Evolutionary conservation across 192 early-diverging fungal species (phyloP), one percentile per base, ranked within the genome.

Genomic region (Podochytrium sp.): DNA sequence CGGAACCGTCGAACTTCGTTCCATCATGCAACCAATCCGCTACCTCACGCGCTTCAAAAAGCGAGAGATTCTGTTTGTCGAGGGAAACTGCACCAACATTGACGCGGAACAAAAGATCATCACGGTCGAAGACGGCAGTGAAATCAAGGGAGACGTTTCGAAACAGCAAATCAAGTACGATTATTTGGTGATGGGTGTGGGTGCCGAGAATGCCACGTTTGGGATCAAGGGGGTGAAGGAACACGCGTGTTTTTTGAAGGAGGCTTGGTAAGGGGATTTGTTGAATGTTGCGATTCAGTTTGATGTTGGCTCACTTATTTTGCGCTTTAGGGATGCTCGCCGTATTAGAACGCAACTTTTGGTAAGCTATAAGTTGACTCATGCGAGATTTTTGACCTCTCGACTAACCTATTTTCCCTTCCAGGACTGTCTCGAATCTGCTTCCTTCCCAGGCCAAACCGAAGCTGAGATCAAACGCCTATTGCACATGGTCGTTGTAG

Each of bases 61-160:
- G 47, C 87, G 93, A 42, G 90, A 90, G 69, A 89, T 95, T 76
- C 87, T 84, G 80, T 94, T 96, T 71, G 90, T 92, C 66, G 96
- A 98, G 79, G 94, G 91, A 69, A 92, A 90, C 68, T 95, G 94
- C 86, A 94, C 87, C 4, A 84, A 92, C n/a, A 94, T 98, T 70
- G 92, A 98, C 61, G 89, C 89, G 5, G 87, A 86, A 27, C 85
- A 83, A 49, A 94, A 96, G 83, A 83, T 81, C n/a, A 85, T 98
- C 61, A 89, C 85, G 23, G 85, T 98, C 63, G 57, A 55, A 85
- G 92, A 94, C 75, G 83, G 89, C 62, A 88, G 90, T 32, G 91
- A 94, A 49, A 82, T 93, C 41, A 86, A 86, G 34, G 88, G 91
- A 27, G 83, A 67, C 23, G 83, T 85, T 14, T 77, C 80, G 47